These are phyloP conservation scores for Cucumis hystrix DNA, from an alignment of 306 rosid genomes.

Conservation along the genomic window DNA sequence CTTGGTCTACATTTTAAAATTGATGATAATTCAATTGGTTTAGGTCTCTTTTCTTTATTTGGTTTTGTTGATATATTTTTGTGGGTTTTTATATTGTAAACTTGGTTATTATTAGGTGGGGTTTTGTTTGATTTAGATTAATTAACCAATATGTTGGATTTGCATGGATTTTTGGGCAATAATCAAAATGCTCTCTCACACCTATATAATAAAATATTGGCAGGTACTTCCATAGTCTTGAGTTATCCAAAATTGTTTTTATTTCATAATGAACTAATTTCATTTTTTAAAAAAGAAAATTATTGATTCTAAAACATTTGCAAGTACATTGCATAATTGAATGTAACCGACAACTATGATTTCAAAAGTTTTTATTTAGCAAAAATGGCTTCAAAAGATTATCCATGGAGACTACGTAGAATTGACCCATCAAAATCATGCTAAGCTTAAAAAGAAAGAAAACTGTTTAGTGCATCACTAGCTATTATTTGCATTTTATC, in stretches of 20 bases:
- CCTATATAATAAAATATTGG: background rate
- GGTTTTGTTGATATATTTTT: background rate
- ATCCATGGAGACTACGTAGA: no score
- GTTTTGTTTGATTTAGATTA: background rate
- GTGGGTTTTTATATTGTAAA: background rate
- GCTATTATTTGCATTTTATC: no score
- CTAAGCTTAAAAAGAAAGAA: no score
- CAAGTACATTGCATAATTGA: background rate
- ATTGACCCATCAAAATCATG: no score
- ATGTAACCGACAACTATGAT: background rate
- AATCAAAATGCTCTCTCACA: background rate
- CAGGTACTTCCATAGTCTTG: background rate
- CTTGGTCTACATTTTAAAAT: background rate
- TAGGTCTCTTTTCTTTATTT: background rate
- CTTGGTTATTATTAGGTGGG: background rate
- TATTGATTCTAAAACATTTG: background rate
- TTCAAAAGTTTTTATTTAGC: background rate
- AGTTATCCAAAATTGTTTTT: background rate
- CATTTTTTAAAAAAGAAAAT: background rate
- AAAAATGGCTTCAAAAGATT: no score
- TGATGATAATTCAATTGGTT: background rate
- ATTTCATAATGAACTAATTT: background rate
- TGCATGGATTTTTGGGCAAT: background rate
- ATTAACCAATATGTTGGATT: background rate
- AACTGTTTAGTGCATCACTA: no score